Evolutionary conservation across 352 stramenopile genomes (phyloP), one percentile per base, ranked within the genome.

Genomic region (Pythium insidiosum): DNA sequence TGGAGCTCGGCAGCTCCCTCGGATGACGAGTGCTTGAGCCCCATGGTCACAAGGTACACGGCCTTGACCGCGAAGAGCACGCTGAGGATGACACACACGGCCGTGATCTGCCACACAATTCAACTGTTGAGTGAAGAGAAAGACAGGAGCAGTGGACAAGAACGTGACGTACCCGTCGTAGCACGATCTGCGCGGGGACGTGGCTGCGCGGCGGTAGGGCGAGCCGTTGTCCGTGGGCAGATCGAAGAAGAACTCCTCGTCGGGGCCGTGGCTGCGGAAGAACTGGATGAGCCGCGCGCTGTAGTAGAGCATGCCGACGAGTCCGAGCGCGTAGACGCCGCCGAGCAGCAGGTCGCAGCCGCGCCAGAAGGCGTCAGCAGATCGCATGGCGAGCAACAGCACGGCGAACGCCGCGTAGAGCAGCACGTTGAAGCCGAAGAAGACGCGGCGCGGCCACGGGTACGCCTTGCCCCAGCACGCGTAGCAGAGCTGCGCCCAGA

Each of bases 181-280:
- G 31, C 28, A 90, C 74, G 15, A 75, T 55, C 47, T 87, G 74
- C 73, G 68, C 6, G 78, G 78, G 20, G 73, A 73, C 12, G 35
- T 31, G 39, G 21, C 53, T 13, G 54, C 58, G 23, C 41, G 63
- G 30, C 44, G 41, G 15, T 12, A 53, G 20, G 38, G 46, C n/a
- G 34, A 59, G 20, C 57, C 38, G 35, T 31, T 26, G 20, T 59
- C 55, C 2, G 54, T 62, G 5, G 71, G 72, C n/a, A 81, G 66
- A 43, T 89, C 73, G 33, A 89, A 89, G 59, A 87, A 89, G 30
- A 89, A 86, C 41, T 88, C 78, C 30, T 90, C 78, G 37, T 88
- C 73, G 1, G 66, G 68, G 1, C 68, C 73, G 50, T 85, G 76
- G 18, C 63, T 79, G 22, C 71, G 73, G 58, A 90, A 90, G 52